Evolutionary conservation across 352 stramenopile genomes (phyloP), one percentile per base, ranked within the genome.

Genomic region (Globisporangium alternatum): DNA sequence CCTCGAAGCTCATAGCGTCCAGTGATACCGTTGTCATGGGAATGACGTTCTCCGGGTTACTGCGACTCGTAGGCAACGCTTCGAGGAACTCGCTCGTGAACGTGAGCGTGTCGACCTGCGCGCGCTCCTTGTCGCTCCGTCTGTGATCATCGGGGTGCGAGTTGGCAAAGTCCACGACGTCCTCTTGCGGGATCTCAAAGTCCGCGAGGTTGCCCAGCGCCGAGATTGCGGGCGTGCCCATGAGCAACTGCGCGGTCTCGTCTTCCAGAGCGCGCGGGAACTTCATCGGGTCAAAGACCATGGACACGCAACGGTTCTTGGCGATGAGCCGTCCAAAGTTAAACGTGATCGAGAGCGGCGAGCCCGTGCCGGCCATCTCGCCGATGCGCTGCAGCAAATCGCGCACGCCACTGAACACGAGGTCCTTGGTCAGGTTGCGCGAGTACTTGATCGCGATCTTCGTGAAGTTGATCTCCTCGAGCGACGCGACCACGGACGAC

Each of bases 371-470:
- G 0, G 83, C 81, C 30, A 90, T 66, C 56, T 88, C 76, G 15
- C 83, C 83, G 54, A 92, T 86, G 62, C 85, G 83, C 67, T 92
- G 83, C 48, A 93, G 64, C 67, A 93, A 60, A 60, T 93, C 83
- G 13, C 83, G 76, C 33, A 90, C 69, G 35, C 78, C 83, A 30
- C 76, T 79, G 60, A 90, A 89, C 12, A 90, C 81, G 19, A 86
- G 64, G 66, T 91, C 83, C 41, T 93, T 93, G 17, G 79, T 93
- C 58, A 93, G 72, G 31, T 74, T 85, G 48, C 72, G 74, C 19
- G 81, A 91, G 62, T 85, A 93, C 57, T 90, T 92, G 75, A 90
- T 92, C 65, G 83, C 83, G 58, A 92, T 86, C 62, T 92, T 92
- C 31, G 80, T 90, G 60, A 90, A 90, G 59, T 90, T 90, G 68